Percentiles rank a stretch among this genome's conserved stretches.
These are phyloP conservation scores for Trapa incisa DNA, from an alignment of 345 rosid genomes.

Conservation along the genomic window DNA sequence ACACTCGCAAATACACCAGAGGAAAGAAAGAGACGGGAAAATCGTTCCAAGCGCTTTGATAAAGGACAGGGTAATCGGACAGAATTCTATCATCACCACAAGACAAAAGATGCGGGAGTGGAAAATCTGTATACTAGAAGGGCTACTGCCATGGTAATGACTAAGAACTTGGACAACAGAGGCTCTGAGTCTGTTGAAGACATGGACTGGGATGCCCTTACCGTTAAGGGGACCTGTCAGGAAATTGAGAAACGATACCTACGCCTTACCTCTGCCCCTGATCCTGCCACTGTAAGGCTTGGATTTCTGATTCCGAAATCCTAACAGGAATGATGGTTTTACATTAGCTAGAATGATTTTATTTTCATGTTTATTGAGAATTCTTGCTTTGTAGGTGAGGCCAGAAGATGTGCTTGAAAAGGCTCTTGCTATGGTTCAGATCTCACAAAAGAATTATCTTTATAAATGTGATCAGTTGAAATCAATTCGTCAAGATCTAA, in stretches of 20 bases:
- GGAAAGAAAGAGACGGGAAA: conserved; percentile 88
- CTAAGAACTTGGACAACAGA: conserved; percentile 61
- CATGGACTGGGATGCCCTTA: conserved; percentile 95
- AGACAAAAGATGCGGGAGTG: conserved; percentile 49
- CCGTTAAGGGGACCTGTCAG: conserved; percentile 91
- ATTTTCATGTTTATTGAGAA: neutral
- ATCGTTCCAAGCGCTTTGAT: conserved; percentile 85
- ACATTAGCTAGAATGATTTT: neutral
- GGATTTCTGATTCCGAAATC: neutral
- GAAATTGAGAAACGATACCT: conserved; percentile 93
- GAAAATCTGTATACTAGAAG: conserved; percentile 60
- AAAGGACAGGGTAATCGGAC: conserved; percentile 54
- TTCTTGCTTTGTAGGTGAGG: conserved; percentile 51
- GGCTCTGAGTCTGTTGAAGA: conserved; percentile 93
- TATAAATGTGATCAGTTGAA: conserved; percentile 95
- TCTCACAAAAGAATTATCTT: conserved; percentile 83
- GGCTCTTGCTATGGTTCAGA: conserved; percentile 74
- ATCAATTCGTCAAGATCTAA: conserved; percentile 96
- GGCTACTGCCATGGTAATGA: conserved; percentile 60
- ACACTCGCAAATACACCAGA: conserved; percentile 65
- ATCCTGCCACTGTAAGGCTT: conserved; percentile 77
- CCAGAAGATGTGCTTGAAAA: conserved; percentile 94
- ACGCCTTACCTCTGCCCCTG: conserved; percentile 98
- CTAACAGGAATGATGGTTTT: conserved; percentile 1
- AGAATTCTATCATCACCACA: conserved; percentile 36